A percentile compares a stretch with the other conserved stretches of the same genome.
phyloP scores from a whole-genome alignment of 164 flowering plant genomes.

The Annona squamosa region DNA sequence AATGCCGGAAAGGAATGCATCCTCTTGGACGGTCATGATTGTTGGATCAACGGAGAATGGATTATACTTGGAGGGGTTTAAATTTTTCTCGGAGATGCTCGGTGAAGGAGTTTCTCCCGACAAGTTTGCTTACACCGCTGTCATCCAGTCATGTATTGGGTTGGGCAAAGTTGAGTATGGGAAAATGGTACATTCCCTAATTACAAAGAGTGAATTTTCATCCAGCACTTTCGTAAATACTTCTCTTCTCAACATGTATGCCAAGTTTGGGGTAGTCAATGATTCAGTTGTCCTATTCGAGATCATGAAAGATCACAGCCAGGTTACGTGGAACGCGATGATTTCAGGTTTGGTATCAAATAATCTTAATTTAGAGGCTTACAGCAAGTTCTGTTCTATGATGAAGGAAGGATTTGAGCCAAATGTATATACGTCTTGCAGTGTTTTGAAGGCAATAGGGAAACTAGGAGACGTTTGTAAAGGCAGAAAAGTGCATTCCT shows the following conservation, averaged over 20 bases:
- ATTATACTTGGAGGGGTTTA: conserved; percentile 11
- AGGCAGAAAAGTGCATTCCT: conserved; percentile 36
- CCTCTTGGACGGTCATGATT: conserved; percentile 64
- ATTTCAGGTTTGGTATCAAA: conserved; percentile 41
- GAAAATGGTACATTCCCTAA: conserved; percentile 46
- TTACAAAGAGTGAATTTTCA: conserved; percentile 30
- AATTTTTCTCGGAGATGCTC: conserved; percentile 11
- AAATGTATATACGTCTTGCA: conserved; percentile 31
- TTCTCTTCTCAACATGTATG: conserved; percentile 55
- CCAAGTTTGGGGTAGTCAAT: conserved; percentile 39
- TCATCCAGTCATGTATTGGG: conserved; percentile 44
- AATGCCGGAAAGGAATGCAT: conserved; percentile 38
- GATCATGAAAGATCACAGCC: conserved; percentile 33
- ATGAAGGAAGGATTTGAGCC: conserved; percentile 37
- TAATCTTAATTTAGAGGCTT: conserved; percentile 40
- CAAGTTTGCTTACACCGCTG: conserved; percentile 38
- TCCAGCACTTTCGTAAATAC: conserved; percentile 36
- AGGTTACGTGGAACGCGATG: conserved; percentile 56
- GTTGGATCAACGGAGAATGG: conserved; percentile 42
- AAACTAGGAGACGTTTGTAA: conserved; percentile 32
- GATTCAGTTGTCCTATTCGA: conserved; percentile 36
- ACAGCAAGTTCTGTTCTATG: conserved; percentile 31
- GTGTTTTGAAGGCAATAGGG: conserved; percentile 53
- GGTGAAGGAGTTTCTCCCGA: conserved; percentile 34
- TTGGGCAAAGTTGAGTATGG: conserved; percentile 37